These are phyloP conservation scores for Naegleria gruberi DNA, from an alignment of 208 protist genomes.

Conservation along the genomic window DNA sequence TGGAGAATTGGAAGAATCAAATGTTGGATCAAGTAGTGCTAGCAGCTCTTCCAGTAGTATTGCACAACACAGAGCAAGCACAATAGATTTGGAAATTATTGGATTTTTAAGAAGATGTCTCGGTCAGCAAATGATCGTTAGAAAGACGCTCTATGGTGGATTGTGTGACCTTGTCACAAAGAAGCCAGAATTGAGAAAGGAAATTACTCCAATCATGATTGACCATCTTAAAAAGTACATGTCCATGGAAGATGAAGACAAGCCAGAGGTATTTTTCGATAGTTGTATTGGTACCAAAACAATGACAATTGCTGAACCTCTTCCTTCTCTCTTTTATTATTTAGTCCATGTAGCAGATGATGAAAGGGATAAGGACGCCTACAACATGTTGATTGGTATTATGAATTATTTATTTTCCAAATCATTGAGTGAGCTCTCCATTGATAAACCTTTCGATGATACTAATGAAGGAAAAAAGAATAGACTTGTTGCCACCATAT, in stretches of 20 bases:
- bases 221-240: neutral
- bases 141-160: neutral
- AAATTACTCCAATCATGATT: neutral
- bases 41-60: neutral
- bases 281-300: neutral
- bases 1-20: neutral
- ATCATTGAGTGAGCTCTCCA: neutral
- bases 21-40: neutral
- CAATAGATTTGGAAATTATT: slow-evolving; percentile 10
- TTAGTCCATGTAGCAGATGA: neutral
- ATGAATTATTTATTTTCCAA: neutral
- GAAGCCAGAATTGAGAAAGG: neutral
- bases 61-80: neutral
- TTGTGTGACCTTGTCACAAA: neutral
- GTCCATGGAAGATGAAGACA: neutral
- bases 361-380: neutral
- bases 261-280: neutral
- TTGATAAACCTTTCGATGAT: neutral
- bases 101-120: slow-evolving; percentile 14
- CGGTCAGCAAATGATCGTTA: neutral
- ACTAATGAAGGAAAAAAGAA: neutral
- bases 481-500: neutral
- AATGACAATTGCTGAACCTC: neutral
- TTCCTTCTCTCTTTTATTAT: neutral
- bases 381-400: neutral